phyloP scores from a whole-genome alignment of 805 yeast species.

The Nakazawaea wyomingensis region DNA sequence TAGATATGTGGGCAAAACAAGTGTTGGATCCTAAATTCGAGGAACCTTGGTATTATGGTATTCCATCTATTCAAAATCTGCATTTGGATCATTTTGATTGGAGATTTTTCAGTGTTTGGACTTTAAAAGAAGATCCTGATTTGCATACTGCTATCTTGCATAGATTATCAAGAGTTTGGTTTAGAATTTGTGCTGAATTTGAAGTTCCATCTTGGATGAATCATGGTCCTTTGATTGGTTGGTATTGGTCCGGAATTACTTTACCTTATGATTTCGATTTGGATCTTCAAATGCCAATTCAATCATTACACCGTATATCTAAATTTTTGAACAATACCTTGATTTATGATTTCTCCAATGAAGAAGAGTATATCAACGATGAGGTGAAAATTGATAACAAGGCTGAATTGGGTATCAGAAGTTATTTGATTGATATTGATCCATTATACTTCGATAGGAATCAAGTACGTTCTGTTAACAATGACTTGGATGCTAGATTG shows the following conservation, averaged over 20 bases:
- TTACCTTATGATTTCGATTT: slow-evolving; percentile 60
- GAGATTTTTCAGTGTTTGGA: slow-evolving; percentile 43
- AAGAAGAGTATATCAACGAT: slow-evolving; percentile 44
- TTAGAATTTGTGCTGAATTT: slow-evolving; percentile 35
- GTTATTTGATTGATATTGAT: slow-evolving; percentile 12
- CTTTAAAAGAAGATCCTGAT: slow-evolving; percentile 25
- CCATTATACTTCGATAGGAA: slow-evolving; percentile 13
- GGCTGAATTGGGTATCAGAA: slow-evolving; percentile 11
- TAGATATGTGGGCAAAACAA: slow-evolving; percentile 9
- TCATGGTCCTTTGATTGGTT: slow-evolving; percentile 55
- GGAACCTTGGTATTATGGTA: slow-evolving; percentile 14
- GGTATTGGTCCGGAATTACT: slow-evolving; percentile 52
- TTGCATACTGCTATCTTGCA: slow-evolving; percentile 33
- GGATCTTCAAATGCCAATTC: slow-evolving; percentile 54
- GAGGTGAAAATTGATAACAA: slow-evolving; percentile 36
- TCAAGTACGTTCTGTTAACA: slow-evolving; percentile 7
- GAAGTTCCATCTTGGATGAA: slow-evolving; percentile 52
- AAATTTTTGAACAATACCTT: slow-evolving; percentile 38
- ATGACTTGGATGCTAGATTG: slow-evolving; percentile 33
- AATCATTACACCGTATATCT: slow-evolving; percentile 26
- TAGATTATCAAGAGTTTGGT: slow-evolving; percentile 41
- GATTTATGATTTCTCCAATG: slow-evolving; percentile 32
- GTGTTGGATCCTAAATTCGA: slow-evolving; percentile 10
- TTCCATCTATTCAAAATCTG: slow-evolving; percentile 9
- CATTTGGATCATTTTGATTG: slow-evolving; percentile 38